Evolutionary conservation across 495 filamentous ascomycete species (phyloP).

Genomic region (Thermochaetoides thermophila): DNA sequence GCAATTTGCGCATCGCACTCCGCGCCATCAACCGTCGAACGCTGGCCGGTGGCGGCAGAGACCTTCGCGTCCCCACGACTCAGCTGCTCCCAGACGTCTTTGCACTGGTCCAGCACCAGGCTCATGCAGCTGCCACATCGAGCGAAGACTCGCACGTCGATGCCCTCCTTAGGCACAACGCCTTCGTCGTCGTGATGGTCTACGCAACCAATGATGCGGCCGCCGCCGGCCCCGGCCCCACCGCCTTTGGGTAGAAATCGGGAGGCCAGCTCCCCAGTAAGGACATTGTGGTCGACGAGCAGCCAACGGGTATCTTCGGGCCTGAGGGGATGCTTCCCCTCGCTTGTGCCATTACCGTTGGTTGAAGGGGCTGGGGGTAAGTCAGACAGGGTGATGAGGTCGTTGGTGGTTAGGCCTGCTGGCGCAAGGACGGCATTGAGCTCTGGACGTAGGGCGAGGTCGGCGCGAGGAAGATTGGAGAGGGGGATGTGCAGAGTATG

Average conservation of each 20-base stretch:
- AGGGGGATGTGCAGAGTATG: conserved; percentile 62
- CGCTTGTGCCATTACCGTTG: no score
- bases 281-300: conserved; percentile 82
- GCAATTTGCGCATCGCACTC: conserved; percentile 44
- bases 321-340: conserved; percentile 8
- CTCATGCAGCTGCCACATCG: conserved; percentile 69
- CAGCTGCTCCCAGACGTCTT: conserved; percentile 38
- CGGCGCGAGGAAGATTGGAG: conserved; percentile 54
- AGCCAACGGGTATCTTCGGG: conserved; percentile 38
- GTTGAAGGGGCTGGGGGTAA: no score
- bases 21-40: neutral
- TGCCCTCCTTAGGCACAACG: conserved; percentile 34
- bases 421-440: conserved; percentile 41
- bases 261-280: conserved; percentile 40
- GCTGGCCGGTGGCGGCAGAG: conserved; percentile 5
- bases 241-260: conserved; percentile 17
- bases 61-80: no score
- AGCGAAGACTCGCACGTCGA: conserved; percentile 50
- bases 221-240: no score
- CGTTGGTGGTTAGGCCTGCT: conserved; percentile 26
- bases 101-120: conserved; percentile 52
- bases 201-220: conserved; percentile 53
- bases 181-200: conserved; percentile 86
- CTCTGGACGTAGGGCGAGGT: conserved; percentile 67
- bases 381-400: conserved; percentile 39